phyloP scores from a whole-genome alignment of 2,329 filamentous ascomycete species.

The Pestalotiopsis sp. region DNA sequence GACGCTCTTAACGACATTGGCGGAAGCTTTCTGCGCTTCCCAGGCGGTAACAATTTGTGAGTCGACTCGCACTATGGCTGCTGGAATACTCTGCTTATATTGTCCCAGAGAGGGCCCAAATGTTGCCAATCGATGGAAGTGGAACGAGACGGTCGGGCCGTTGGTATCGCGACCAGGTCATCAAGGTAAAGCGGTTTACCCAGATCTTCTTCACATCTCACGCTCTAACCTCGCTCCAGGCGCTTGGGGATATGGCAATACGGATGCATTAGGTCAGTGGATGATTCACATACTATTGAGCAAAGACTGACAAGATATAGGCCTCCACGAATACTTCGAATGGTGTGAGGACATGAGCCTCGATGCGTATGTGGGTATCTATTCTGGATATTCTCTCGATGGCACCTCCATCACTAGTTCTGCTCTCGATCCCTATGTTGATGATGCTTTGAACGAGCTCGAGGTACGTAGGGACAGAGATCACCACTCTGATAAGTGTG shows the following conservation, averaged over 20 bases:
- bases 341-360: neutral
- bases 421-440: neutral
- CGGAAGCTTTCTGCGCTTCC: neutral
- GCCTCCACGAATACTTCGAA: neutral
- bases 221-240: neutral
- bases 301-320: neutral
- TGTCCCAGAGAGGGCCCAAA: neutral
- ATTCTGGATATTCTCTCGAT: neutral
- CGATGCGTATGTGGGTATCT: neutral
- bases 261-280: neutral
- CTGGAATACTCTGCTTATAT: neutral
- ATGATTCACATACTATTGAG: neutral
- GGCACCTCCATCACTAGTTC: neutral
- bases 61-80: neutral
- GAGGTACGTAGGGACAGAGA: neutral
- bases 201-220: too few species aligned
- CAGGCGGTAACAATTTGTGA: neutral
- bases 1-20: neutral
- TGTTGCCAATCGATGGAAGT: neutral
- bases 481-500: neutral
- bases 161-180: neutral
- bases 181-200: neutral
- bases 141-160: neutral
- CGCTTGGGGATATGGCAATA: neutral
- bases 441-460: neutral